A percentile compares a stretch with the other conserved stretches of the same genome.
These are phyloP conservation scores for Hemisphaericaspora lyxosophila DNA, from an alignment of 1,139 yeast species.

Conservation along the genomic window DNA sequence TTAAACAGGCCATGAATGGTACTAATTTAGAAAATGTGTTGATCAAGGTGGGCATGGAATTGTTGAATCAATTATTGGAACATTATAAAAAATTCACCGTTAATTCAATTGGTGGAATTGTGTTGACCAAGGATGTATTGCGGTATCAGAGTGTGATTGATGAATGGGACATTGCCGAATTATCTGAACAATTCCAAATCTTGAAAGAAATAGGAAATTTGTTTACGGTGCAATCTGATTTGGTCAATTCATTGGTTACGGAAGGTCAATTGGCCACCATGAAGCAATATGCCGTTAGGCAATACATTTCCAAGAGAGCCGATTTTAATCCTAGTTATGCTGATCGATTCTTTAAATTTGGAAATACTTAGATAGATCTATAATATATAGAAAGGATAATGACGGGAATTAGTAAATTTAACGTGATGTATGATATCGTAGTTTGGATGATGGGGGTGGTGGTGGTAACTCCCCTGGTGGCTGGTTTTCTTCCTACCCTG, in stretches of 20 bases:
- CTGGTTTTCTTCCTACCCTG: not conserved
- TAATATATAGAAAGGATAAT: conserved; percentile 11
- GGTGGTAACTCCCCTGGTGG: too few relatives aligned
- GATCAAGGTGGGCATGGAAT: conserved; percentile 57
- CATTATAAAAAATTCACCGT: conserved; percentile 79
- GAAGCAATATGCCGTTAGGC: conserved; percentile 65
- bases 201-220: conserved; percentile 82
- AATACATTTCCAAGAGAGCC: conserved; percentile 67
- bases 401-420: conserved; percentile 8
- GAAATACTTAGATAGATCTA: conserved; percentile 9
- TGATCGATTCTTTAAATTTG: conserved; percentile 42
- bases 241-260: conserved; percentile 73
- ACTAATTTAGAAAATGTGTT: conserved; percentile 55
- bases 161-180: conserved; percentile 62
- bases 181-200: conserved; percentile 69
- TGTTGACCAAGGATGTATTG: conserved; percentile 81
- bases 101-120: conserved; percentile 79
- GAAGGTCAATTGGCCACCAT: conserved; percentile 78
- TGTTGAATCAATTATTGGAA: conserved; percentile 60
- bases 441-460: not conserved
- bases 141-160: conserved; percentile 75
- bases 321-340: conserved; percentile 63
- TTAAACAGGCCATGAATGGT: conserved; percentile 43
- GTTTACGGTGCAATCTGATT: conserved; percentile 70
- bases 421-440: not conserved